Evolutionary conservation across 495 filamentous ascomycete genomes (phyloP), one percentile per base, ranked within the genome.

Genomic region (Letharia columbiana): DNA sequence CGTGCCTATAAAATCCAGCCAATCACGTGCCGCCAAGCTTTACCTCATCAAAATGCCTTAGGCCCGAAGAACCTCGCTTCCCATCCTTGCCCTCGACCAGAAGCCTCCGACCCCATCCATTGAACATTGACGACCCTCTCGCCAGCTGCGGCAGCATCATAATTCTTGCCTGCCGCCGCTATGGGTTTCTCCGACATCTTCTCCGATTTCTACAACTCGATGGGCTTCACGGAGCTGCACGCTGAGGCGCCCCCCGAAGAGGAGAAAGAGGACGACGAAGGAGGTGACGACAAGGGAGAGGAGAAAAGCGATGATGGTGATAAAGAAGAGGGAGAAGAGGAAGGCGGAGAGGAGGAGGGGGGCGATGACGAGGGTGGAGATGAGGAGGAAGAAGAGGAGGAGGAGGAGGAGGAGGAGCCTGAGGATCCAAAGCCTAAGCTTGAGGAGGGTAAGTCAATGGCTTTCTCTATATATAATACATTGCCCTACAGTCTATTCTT

Each of bases 361-460:
- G 69, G 75, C n/a, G 82, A 76, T 49, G 79, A 76, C n/a, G 80
- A 78, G 66, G 79, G 73, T 35, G 77, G 77, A 67, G 76, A 74
- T 44, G 77, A 75, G 37, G 77, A 75, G 33, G 87, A 90, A 62
- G 90, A 90, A 62, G 90, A 93, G 62, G 91, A 94, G 66, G 91
- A 94, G 18, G 92, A 94, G 18, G 92, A 95, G 66, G 92, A 95
- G 70, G 91, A 96, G 68, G 93, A 98, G 82, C 82, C 86, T 60
- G 86, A 86, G 70, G 94, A 98, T 74, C 83, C 85, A 67, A 95
- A 95, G 84, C 90, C 91, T 67, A 86, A 86, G 79, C 77, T 98
- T 64, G 88, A 94, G 74, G 91, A 92, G 82, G 92, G 94, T 97
- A 79, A 78, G 89, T 89, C 31, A 31, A 12, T 37, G 9, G 28